Percentiles rank a stretch among this genome's conserved stretches.
These are phyloP conservation scores for Adansonia grandidieri DNA, from an alignment of 441 rosid genomes.

Conservation along the genomic window DNA sequence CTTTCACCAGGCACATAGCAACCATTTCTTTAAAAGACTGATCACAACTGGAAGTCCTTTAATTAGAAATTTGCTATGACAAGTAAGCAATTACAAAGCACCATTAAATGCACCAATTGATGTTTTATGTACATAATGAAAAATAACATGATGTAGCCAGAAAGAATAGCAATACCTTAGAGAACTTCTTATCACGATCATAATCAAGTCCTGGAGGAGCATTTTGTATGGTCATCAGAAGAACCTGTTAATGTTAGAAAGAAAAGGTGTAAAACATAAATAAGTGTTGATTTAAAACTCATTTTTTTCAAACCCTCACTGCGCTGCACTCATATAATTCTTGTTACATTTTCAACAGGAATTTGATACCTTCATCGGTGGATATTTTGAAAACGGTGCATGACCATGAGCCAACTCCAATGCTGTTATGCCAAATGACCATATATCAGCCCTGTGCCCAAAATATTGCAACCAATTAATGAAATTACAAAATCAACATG, in stretches of 20 bases:
- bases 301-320: not conserved
- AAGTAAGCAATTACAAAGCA: conserved; percentile 26
- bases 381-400: conserved; percentile 96
- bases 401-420: conserved; percentile 98
- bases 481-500: conserved; percentile 19
- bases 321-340: conserved; percentile 10
- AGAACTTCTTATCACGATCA: conserved; percentile 96
- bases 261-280: conserved; percentile 4
- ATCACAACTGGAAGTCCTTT: conserved; percentile 85
- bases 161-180: conserved; percentile 92
- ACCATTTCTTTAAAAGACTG: conserved; percentile 99
- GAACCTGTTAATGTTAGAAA: conserved; percentile 56
- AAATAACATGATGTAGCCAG: conserved; percentile 39
- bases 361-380: conserved; percentile 93
- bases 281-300: not conserved
- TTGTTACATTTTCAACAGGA: conserved; percentile 23
- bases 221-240: conserved; percentile 96
- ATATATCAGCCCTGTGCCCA: conserved; percentile 88
- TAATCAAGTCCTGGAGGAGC: conserved; percentile 99
- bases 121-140: conserved; percentile 8
- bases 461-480: conserved; percentile 33
- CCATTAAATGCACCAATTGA: conserved; percentile 26
- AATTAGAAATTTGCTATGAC: conserved; percentile 64
- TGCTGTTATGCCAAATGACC: conserved; percentile 99
- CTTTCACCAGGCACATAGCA: conserved; percentile 99